These are phyloP conservation scores for Lonicera japonica DNA, from an alignment of 129 eudicot genomes.

Conservation along the genomic window DNA sequence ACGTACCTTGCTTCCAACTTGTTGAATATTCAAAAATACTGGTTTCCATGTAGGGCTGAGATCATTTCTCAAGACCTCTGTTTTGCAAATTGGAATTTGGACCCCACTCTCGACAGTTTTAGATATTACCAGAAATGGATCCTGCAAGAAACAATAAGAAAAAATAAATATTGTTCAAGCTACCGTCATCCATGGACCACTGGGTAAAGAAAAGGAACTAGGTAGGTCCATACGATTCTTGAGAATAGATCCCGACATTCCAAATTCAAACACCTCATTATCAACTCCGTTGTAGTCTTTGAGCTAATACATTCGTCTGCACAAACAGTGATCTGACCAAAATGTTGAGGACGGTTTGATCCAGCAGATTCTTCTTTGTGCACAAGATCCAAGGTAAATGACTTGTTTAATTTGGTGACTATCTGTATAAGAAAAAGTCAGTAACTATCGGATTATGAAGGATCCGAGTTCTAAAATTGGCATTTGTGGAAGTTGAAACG, in stretches of 20 bases:
- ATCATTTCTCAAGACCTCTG: conserved; percentile 81
- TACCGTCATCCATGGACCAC: neutral
- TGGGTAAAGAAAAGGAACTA: neutral
- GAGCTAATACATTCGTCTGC: conserved; percentile 85
- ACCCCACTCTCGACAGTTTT: conserved; percentile 63
- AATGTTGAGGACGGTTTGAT: conserved; percentile 36
- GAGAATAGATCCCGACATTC: conserved; percentile 86
- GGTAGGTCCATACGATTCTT: conserved; percentile 61
- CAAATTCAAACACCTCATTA: conserved; percentile 79
- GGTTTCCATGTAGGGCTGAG: conserved; percentile 84
- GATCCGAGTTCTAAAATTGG: no score
- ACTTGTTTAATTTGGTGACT: conserved; percentile 57
- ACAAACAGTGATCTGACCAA: conserved; percentile 66
- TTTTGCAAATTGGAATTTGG: conserved; percentile 74
- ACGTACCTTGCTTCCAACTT: conserved; percentile 89
- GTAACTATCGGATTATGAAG: conserved; percentile 9
- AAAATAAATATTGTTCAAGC: neutral
- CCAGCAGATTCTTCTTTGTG: conserved; percentile 37
- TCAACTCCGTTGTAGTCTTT: conserved; percentile 74
- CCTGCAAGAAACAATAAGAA: conserved; percentile 51
- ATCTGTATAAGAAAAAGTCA: conserved; percentile 43
- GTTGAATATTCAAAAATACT: conserved; percentile 59
- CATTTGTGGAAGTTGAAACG: no score
- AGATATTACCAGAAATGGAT: conserved; percentile 81
- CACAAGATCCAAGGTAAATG: conserved; percentile 56